Conservation (phyloP, 371 early-diverging fungal genomes). For the Rhizomucor pusillus region DNA sequence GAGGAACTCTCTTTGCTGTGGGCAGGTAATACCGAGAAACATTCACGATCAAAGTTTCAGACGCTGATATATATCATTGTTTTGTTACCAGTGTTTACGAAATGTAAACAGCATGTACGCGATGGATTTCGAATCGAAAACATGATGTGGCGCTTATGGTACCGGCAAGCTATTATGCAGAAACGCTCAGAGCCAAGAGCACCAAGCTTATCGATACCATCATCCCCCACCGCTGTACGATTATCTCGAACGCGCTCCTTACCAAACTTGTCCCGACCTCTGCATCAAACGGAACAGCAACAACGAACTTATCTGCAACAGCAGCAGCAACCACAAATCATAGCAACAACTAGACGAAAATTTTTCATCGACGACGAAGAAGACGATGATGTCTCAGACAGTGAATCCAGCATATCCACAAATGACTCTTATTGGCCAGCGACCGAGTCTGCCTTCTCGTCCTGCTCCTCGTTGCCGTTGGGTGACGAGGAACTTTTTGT, state of each 20-base stretch:
- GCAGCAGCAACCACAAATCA: not conserved
- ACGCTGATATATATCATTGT: not conserved
- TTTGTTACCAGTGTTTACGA: slow-evolving; percentile 32
- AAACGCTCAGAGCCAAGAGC: slow-evolving; percentile 7
- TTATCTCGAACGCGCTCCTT: slow-evolving; percentile 10
- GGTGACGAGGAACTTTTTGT: slow-evolving; percentile 4
- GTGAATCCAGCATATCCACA: not conserved
- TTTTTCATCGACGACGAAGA: slow-evolving; percentile 12
- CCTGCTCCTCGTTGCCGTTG: slow-evolving; percentile 10
- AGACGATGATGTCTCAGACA: slow-evolving; percentile 1
- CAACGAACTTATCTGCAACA: not conserved
- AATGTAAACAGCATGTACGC: slow-evolving; percentile 42
- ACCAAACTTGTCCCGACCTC: slow-evolving; percentile 1
- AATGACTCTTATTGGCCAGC: slow-evolving; percentile 1
- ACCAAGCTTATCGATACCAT: slow-evolving; percentile 4
- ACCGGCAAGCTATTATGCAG: slow-evolving; percentile 25
- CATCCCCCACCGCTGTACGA: not conserved
- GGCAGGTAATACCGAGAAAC: no score
- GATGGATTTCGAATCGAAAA: slow-evolving; percentile 51
- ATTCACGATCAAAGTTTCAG: not conserved
- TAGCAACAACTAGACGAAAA: not conserved
- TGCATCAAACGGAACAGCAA: not conserved
- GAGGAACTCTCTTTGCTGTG: slow-evolving; percentile 20
- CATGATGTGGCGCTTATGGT: slow-evolving; percentile 45
- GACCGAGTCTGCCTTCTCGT: not conserved